Percentiles rank a stretch among this genome's conserved stretches.
Conservation (phyloP, 2,329 filamentous ascomycete genomes). For the Pezicula carpinea region DNA sequence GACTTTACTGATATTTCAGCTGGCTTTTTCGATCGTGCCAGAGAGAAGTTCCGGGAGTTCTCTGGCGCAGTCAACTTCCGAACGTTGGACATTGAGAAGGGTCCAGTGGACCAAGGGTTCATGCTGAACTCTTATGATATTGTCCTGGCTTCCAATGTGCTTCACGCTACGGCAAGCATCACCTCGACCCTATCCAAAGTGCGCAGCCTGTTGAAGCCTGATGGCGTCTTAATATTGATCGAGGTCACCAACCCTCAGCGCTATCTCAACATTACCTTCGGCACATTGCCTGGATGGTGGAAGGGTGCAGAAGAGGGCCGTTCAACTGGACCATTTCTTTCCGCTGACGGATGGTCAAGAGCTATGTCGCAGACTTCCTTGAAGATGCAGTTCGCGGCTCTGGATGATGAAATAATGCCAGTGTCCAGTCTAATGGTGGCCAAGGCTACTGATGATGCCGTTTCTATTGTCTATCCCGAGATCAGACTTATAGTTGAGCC, state of each 20-base stretch:
- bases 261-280: constrained; percentile 16
- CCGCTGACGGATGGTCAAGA: background rate
- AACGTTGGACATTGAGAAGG: constrained; percentile 27
- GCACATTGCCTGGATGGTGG: constrained; percentile 34
- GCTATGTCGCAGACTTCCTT: background rate
- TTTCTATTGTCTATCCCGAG: background rate
- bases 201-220: constrained; percentile 34
- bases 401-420: background rate
- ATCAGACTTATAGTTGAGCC: background rate
- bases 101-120: constrained; percentile 27
- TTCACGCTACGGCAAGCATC: constrained; percentile 32
- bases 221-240: constrained; percentile 28
- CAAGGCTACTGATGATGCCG: background rate
- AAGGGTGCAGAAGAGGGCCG: constrained; percentile 28
- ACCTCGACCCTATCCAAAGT: constrained; percentile 24
- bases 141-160: constrained; percentile 31
- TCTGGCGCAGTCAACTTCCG: constrained; percentile 18
- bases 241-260: constrained; percentile 9
- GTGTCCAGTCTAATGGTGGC: background rate
- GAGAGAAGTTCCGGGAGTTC: constrained; percentile 18
- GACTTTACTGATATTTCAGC: constrained; percentile 6
- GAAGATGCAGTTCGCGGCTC: background rate
- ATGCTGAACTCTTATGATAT: constrained; percentile 28
- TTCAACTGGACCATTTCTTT: constrained; percentile 8
- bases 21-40: constrained; percentile 16